phyloP scores from a whole-genome alignment of 2,329 filamentous ascomycete species.

The Colletotrichum spaethianum region DNA sequence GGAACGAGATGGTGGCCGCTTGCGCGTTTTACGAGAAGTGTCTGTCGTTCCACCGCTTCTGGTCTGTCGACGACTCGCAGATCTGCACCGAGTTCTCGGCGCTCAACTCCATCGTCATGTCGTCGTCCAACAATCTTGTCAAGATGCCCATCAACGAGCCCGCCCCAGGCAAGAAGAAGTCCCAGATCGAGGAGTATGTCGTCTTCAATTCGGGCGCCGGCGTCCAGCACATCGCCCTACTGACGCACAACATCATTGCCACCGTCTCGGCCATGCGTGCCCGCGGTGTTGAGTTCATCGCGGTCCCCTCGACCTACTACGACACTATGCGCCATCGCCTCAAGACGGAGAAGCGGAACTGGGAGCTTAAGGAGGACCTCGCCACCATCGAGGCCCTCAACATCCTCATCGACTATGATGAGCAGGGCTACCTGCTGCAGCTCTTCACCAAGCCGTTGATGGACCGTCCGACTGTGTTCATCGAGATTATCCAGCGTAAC shows the following conservation, averaged over 20 bases:
- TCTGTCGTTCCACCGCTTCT: conserved; percentile 96
- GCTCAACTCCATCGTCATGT: conserved; percentile 91
- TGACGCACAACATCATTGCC: conserved; percentile 83
- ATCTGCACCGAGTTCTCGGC: conserved; percentile 95
- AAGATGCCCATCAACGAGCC: conserved; percentile 99
- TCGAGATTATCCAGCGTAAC: conserved; percentile 95
- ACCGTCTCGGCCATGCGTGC: conserved; percentile 84
- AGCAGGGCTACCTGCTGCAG: conserved; percentile 86
- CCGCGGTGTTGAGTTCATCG: conserved; percentile 94
- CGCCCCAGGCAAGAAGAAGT: conserved; percentile 88
- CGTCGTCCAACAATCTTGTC: conserved; percentile 84
- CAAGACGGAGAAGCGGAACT: conserved; percentile 71
- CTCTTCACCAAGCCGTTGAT: conserved; percentile 90
- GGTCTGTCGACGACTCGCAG: conserved; percentile 93
- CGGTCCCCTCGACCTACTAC: conserved; percentile 90
- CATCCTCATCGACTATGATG: conserved; percentile 96
- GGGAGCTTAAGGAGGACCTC: conserved; percentile 83
- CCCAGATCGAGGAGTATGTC: conserved; percentile 94
- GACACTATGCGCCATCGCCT: conserved; percentile 81
- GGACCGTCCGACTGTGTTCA: conserved; percentile 95
- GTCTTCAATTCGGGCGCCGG: conserved; percentile 91
- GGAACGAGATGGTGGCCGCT: conserved; percentile 84
- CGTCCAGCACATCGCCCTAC: conserved; percentile 93
- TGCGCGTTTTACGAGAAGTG: conserved; percentile 86
- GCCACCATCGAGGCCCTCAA: conserved; percentile 82